Evolutionary conservation across 192 early-diverging fungal genomes (phyloP).

Genomic region (Tieghemiomyces parasiticus): DNA sequence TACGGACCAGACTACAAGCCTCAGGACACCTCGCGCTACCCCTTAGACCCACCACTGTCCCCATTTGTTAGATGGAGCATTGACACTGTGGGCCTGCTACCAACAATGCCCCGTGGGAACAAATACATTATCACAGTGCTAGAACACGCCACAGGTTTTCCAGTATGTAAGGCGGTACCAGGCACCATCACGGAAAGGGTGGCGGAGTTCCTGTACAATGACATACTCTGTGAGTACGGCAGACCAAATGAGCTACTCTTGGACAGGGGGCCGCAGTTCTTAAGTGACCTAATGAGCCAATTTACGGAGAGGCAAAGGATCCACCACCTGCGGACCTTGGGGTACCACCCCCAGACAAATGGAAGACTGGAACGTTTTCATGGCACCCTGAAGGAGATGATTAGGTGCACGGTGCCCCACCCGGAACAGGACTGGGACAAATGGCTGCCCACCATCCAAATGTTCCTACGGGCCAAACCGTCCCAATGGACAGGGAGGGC

Average conservation of each 20-base stretch:
- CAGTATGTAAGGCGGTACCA: constrained; percentile 1
- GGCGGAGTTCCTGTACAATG: constrained; percentile 10
- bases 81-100: constrained; percentile 10
- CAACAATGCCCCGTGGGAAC: constrained; percentile 3
- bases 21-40: no score
- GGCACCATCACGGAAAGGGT: constrained; percentile 4
- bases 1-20: no score
- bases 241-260: constrained; percentile 6
- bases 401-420: background rate
- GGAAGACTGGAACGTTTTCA: constrained; percentile 11
- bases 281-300: background rate
- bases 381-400: background rate
- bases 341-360: constrained; percentile 10
- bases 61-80: constrained; percentile 8
- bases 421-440: constrained; percentile 10
- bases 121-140: constrained; percentile 11
- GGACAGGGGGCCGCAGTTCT: constrained; percentile 6
- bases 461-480: background rate
- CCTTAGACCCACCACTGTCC: background rate
- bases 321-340: constrained; percentile 4
- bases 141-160: constrained; percentile 12
- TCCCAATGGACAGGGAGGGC: background rate
- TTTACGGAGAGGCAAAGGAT: background rate
- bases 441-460: background rate
- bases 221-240: background rate